Percentiles rank a stretch among this genome's conserved stretches.
Conservation (phyloP, 2,329 filamentous ascomycete genomes). For the Penicillium sp. region DNA sequence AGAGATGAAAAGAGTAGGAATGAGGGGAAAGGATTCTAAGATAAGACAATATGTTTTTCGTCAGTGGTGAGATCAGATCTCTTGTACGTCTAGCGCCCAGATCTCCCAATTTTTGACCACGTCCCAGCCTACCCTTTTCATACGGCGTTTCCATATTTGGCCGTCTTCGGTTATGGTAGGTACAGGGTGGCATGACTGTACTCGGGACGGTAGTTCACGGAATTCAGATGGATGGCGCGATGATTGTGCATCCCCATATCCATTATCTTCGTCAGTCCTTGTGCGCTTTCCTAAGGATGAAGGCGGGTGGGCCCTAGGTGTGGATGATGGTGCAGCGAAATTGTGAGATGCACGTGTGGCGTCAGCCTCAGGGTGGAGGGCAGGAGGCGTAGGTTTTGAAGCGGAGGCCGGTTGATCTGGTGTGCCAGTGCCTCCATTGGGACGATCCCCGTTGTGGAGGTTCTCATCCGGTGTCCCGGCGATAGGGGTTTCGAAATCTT, state of each 20-base stretch:
- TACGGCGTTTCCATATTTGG: conserved; percentile 32
- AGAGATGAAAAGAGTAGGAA: not conserved
- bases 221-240: not conserved
- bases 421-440: not conserved
- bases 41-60: not conserved
- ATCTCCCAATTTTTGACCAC: conserved; percentile 46
- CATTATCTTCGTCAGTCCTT: conserved; percentile 19
- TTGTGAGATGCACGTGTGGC: not conserved
- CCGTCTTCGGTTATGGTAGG: conserved; percentile 18
- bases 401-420: not conserved
- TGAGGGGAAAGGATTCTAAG: not conserved
- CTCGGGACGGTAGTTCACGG: not conserved
- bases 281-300: conserved; percentile 29
- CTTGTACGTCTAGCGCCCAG: conserved; percentile 45
- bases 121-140: conserved; percentile 42
- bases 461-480: conserved; percentile 2
- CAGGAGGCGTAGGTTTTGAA: not conserved
- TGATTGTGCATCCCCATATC: not conserved
- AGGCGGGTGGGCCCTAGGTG: not conserved
- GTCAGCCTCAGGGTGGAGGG: not conserved
- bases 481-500: conserved; percentile 13
- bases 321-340: not conserved
- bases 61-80: conserved; percentile 17
- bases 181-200: conserved; percentile 5
- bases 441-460: not conserved